A percentile compares a stretch with the other conserved stretches of the same genome.
phyloP scores from a whole-genome alignment of 805 yeast genomes.

The Jamesozyma spencerorum region DNA sequence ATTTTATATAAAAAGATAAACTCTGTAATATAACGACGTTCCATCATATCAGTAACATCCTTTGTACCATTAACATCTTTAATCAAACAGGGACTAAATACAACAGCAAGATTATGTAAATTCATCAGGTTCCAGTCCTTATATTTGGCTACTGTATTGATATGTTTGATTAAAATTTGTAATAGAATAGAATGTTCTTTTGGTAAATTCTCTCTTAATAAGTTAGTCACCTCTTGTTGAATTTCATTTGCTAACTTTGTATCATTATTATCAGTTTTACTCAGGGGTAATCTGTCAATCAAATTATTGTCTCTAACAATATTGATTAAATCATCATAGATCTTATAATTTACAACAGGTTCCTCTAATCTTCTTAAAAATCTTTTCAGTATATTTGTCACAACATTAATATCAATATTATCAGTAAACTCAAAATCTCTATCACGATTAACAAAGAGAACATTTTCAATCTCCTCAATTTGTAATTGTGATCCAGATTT shows the following conservation, averaged over 20 bases:
- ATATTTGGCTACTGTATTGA: slow-evolving; percentile 47
- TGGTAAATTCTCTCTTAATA: slow-evolving; percentile 40
- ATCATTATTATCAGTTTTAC: slow-evolving; percentile 6
- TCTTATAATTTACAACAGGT: slow-evolving; percentile 66
- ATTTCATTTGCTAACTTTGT: not conserved
- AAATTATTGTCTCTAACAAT: slow-evolving; percentile 34
- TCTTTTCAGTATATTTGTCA: slow-evolving; percentile 78
- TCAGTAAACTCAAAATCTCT: slow-evolving; percentile 27
- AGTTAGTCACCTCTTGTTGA: not conserved
- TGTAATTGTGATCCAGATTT: slow-evolving; percentile 72
- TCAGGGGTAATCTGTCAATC: slow-evolving; percentile 15
- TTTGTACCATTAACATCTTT: slow-evolving; percentile 70
- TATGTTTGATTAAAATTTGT: slow-evolving; percentile 50
- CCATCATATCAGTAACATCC: slow-evolving; percentile 78
- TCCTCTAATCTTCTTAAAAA: slow-evolving; percentile 77
- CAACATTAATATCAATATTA: slow-evolving; percentile 71
- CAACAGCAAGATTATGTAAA: slow-evolving; percentile 72
- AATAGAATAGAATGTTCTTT: slow-evolving; percentile 55
- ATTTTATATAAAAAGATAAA: slow-evolving; percentile 36
- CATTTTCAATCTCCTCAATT: slow-evolving; percentile 25
- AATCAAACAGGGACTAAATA: slow-evolving; percentile 88
- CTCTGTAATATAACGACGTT: slow-evolving; percentile 70
- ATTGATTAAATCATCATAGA: slow-evolving; percentile 58
- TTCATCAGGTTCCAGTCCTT: slow-evolving; percentile 68
- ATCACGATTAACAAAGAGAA: slow-evolving; percentile 6